Conservation (phyloP, 2,329 filamentous ascomycete species). For the Didymella lethalis region DNA sequence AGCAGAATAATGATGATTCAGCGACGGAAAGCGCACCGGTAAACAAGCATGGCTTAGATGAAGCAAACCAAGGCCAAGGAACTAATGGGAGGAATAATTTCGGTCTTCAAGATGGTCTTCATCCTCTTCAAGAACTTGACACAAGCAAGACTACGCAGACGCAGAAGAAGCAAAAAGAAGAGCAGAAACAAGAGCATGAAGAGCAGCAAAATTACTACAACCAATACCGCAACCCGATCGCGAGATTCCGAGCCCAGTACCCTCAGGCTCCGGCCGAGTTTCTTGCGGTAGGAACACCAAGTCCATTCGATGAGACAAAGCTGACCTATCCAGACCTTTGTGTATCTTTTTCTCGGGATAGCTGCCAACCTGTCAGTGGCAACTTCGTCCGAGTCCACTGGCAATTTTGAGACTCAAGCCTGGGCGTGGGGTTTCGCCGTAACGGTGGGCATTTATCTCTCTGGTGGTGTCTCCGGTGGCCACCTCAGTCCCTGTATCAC, state of each 20-base stretch:
- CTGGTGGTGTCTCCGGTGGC: constrained; percentile 57
- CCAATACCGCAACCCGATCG: constrained; percentile 60
- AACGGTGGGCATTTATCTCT: constrained; percentile 60
- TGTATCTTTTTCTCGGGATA: constrained; percentile 56
- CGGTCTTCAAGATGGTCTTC: constrained; percentile 57
- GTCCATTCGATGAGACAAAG: constrained; percentile 25
- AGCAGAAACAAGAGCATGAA: constrained; percentile 53
- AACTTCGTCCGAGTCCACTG: constrained; percentile 55
- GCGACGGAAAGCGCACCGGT: constrained; percentile 29
- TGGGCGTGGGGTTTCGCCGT: constrained; percentile 63
- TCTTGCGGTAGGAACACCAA: constrained; percentile 52
- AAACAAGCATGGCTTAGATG: constrained; percentile 33
- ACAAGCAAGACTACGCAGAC: constrained; percentile 39
- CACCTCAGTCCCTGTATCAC: constrained; percentile 60
- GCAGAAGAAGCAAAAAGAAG: constrained; percentile 50
- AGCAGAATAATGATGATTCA: constrained; percentile 15
- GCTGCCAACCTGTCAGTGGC: constrained; percentile 59
- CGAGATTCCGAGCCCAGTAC: constrained; percentile 61
- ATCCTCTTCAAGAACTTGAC: constrained; percentile 43
- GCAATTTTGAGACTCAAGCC: constrained; percentile 41
- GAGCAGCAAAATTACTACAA: constrained; percentile 57
- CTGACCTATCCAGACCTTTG: constrained; percentile 37
- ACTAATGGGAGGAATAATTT: constrained; percentile 40
- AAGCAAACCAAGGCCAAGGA: constrained; percentile 19
- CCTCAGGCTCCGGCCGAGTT: constrained; percentile 63